phyloP scores from a whole-genome alignment of 345 rosid species.

The Eucalyptus cladocalyx region DNA sequence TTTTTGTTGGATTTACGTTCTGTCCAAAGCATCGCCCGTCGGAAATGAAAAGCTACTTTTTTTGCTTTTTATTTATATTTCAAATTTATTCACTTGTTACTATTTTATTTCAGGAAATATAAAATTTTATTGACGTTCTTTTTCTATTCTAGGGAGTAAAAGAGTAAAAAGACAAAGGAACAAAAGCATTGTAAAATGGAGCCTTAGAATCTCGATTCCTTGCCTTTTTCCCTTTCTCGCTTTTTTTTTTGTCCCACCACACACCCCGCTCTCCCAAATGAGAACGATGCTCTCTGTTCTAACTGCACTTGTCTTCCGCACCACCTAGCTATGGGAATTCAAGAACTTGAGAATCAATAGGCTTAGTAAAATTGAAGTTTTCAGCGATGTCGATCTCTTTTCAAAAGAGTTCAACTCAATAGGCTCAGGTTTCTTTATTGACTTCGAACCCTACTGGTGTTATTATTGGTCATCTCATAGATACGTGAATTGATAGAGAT shows the following conservation, averaged over 20 bases:
- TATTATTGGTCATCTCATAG: neutral
- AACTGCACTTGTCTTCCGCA: neutral
- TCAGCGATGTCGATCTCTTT: neutral
- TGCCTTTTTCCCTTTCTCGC: neutral
- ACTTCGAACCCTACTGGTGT: fast-evolving
- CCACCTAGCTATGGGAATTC: fast-evolving
- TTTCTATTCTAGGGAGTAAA: no score
- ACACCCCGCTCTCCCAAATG: neutral
- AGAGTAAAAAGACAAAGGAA: no score
- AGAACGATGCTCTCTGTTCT: neutral
- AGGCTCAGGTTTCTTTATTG: neutral
- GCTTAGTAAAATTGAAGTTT: neutral
- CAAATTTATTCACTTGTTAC: no score
- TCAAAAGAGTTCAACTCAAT: neutral
- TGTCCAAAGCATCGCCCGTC: no score
- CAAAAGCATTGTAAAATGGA: fast-evolving
- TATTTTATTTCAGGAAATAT: no score
- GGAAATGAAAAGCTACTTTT: fast-evolving
- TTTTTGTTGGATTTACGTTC: no score
- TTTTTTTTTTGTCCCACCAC: neutral
- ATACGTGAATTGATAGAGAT: neutral
- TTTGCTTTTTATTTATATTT: fast-evolving
- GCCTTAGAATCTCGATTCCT: no score
- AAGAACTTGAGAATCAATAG: neutral
- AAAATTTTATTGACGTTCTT: no score